Conservation (phyloP, 1,139 yeast species). For the Meyerozyma guilliermondii region DNA sequence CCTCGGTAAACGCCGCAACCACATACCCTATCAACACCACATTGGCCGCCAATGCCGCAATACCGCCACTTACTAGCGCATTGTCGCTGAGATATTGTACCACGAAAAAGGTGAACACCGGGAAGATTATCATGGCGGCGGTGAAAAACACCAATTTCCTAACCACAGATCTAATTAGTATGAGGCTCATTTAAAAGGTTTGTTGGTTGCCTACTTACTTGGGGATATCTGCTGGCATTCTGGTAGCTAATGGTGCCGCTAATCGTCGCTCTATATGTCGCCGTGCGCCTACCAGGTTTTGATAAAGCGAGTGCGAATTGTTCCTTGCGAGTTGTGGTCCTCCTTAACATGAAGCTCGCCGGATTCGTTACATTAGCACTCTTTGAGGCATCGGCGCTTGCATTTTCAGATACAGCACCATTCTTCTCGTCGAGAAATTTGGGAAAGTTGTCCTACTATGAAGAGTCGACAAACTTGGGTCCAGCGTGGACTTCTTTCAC, state of each 20-base stretch:
- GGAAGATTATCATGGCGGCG: constrained; percentile 80
- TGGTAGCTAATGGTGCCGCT: constrained; percentile 2
- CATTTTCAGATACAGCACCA: constrained; percentile 30
- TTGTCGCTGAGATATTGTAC: constrained; percentile 51
- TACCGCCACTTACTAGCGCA: constrained; percentile 79
- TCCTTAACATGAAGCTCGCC: constrained; percentile 12
- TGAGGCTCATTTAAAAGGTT: constrained; percentile 11
- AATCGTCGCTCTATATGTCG: neutral
- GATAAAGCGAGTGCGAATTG: neutral
- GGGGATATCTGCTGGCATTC: constrained; percentile 59
- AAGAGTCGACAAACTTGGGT: constrained; percentile 15
- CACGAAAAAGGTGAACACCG: constrained; percentile 67
- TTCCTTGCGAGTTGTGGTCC: neutral
- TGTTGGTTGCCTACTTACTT: constrained; percentile 42
- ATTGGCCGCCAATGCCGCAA: constrained; percentile 86
- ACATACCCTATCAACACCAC: constrained; percentile 82
- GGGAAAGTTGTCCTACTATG: constrained; percentile 16
- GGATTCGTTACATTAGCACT: constrained; percentile 7
- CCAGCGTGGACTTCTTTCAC: constrained; percentile 13
- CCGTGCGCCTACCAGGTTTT: neutral
- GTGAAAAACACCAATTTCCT: constrained; percentile 81
- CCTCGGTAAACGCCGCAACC: constrained; percentile 82
- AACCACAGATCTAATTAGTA: constrained; percentile 48
- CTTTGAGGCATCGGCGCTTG: constrained; percentile 14
- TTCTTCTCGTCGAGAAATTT: constrained; percentile 17